Evolutionary conservation across 148 eudicot species (phyloP).

Genomic region (Amaranthus hypochondriacus): DNA sequence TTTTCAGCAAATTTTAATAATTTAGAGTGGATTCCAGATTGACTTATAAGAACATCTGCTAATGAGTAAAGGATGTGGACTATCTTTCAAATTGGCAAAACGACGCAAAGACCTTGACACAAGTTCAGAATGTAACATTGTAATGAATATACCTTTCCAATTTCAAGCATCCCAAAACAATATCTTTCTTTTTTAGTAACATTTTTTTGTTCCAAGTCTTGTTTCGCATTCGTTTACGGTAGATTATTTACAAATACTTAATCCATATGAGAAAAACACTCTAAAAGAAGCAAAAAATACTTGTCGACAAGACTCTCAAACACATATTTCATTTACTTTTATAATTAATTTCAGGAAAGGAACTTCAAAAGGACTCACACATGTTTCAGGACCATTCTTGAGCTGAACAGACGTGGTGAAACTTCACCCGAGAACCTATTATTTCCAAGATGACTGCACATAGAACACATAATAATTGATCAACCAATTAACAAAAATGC

Average conservation of each 20-base stretch:
- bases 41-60: neutral
- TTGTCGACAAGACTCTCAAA: neutral
- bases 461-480: neutral
- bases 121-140: neutral
- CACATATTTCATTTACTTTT: neutral
- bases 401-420: constrained; percentile 29
- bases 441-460: constrained; percentile 32
- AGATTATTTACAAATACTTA: neutral
- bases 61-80: neutral
- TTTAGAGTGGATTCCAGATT: neutral
- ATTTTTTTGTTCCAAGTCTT: neutral
- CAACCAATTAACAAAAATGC: neutral
- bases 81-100: neutral
- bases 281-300: too few species aligned
- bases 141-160: neutral
- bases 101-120: neutral
- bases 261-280: neutral
- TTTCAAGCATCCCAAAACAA: neutral
- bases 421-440: constrained; percentile 33
- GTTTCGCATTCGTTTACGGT: neutral
- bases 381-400: constrained; percentile 27
- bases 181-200: neutral
- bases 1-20: neutral
- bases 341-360: neutral
- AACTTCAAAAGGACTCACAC: constrained; percentile 22